These are phyloP conservation scores for Tuber aestivum DNA, from an alignment of 495 filamentous ascomycete genomes.

Conservation along the genomic window DNA sequence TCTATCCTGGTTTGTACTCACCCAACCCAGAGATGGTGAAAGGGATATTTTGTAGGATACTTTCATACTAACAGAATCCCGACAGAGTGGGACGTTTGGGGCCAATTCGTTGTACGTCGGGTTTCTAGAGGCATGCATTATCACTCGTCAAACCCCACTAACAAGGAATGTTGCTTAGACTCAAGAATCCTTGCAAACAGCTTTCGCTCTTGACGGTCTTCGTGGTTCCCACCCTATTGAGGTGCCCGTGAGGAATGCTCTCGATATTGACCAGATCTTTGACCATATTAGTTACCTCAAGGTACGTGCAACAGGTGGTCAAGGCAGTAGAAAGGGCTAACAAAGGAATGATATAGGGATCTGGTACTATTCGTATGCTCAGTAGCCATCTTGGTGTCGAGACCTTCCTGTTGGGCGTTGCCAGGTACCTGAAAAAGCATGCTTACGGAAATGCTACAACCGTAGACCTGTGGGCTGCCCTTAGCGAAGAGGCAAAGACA, in stretches of 20 bases:
- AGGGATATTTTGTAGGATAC: conserved; percentile 1
- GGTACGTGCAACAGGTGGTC: conserved; percentile 68
- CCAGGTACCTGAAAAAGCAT: conserved; percentile 78
- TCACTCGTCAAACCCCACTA: conserved; percentile 28
- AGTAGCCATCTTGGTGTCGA: conserved; percentile 76
- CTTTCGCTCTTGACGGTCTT: conserved; percentile 79
- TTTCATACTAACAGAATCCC: conserved; percentile 16
- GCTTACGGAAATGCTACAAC: conserved; percentile 93
- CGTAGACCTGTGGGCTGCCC: conserved; percentile 82
- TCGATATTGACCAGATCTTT: conserved; percentile 95
- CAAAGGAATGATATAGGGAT: conserved; percentile 49
- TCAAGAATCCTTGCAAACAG: conserved; percentile 76
- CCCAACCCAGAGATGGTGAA: conserved; percentile 12
- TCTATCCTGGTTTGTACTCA: conserved; percentile 62
- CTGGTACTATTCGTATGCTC: conserved; percentile 91
- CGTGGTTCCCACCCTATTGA: conserved; percentile 92
- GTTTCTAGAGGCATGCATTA: conserved; percentile 56
- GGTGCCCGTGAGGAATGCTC: conserved; percentile 78
- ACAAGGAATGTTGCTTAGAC: conserved; percentile 50
- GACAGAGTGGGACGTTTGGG: conserved; percentile 86
- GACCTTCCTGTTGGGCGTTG: conserved; percentile 81
- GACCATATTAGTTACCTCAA: conserved; percentile 94
- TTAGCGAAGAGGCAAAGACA: conserved; percentile 80
- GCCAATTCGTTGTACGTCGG: conserved; percentile 74
- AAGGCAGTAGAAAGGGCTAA: neutral